Conservation (phyloP, 106 monocot species). For the Phalaenopsis equestris region DNA sequence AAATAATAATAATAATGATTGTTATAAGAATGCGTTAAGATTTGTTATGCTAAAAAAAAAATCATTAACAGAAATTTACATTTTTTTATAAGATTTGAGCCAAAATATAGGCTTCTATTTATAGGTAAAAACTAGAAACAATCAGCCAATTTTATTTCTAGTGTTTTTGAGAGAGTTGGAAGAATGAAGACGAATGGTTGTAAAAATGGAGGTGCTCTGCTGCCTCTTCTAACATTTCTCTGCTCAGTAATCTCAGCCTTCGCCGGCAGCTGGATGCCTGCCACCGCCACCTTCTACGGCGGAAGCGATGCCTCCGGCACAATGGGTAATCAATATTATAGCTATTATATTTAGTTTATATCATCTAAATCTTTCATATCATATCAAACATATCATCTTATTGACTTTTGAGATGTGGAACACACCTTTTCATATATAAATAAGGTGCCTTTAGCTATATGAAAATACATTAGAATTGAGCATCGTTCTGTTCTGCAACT, state of each 20-base stretch:
- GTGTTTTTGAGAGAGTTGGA: neutral
- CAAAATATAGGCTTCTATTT: neutral
- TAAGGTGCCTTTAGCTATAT: no score
- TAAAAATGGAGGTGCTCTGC: neutral
- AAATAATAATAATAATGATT: neutral
- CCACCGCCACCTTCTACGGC: constrained; percentile 57
- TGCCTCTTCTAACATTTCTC: neutral
- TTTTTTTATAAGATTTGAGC: neutral
- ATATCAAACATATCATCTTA: no score
- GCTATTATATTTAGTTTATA: no score
- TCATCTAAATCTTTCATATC: no score
- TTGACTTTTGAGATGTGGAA: no score
- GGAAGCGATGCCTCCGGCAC: constrained; percentile 53
- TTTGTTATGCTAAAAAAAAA: neutral
- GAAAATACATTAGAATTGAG: no score
- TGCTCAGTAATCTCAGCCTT: neutral
- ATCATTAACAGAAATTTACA: no score
- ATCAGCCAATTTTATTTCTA: neutral
- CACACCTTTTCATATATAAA: no score
- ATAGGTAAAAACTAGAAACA: neutral
- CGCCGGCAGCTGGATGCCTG: constrained; percentile 19
- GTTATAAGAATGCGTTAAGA: neutral
- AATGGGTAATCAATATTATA: constrained; percentile 30
- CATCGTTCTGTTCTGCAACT: no score
- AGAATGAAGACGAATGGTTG: neutral